These are phyloP conservation scores for Samsoniella hepiali DNA, from an alignment of 2,329 filamentous ascomycete genomes.

Conservation along the genomic window DNA sequence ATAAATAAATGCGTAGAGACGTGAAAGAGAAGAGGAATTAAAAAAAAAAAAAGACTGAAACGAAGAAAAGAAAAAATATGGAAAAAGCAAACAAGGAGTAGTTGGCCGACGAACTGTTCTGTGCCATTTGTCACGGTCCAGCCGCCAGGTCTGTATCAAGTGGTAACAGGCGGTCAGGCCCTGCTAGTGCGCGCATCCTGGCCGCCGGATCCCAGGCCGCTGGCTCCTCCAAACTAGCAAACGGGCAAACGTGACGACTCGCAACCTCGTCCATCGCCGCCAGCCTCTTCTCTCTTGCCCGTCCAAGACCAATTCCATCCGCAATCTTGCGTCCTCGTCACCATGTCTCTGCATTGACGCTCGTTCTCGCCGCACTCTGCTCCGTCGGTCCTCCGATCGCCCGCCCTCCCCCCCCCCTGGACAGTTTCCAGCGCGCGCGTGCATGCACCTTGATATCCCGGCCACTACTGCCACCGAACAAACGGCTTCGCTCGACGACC, in stretches of 20 bases:
- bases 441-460: constrained; percentile 16
- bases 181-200: background rate
- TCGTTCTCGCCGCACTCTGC: background rate
- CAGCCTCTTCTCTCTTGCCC: background rate
- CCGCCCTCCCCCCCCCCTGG: background rate
- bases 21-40: background rate
- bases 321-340: background rate
- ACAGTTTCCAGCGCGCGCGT: background rate
- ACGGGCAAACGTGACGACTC: background rate
- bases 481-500: background rate
- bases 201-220: background rate
- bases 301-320: background rate
- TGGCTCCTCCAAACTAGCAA: too few species aligned
- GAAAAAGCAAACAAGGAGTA: background rate
- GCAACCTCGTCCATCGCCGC: background rate
- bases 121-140: background rate
- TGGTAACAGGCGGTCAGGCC: background rate
- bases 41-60: background rate
- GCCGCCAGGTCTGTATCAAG: background rate
- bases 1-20: background rate
- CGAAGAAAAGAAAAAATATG: background rate
- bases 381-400: background rate
- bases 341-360: constrained; percentile 9
- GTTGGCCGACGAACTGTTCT: background rate
- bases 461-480: background rate